phyloP scores from a whole-genome alignment of 1,284 basidiomycete species.

The Leccinum angustisporum region DNA sequence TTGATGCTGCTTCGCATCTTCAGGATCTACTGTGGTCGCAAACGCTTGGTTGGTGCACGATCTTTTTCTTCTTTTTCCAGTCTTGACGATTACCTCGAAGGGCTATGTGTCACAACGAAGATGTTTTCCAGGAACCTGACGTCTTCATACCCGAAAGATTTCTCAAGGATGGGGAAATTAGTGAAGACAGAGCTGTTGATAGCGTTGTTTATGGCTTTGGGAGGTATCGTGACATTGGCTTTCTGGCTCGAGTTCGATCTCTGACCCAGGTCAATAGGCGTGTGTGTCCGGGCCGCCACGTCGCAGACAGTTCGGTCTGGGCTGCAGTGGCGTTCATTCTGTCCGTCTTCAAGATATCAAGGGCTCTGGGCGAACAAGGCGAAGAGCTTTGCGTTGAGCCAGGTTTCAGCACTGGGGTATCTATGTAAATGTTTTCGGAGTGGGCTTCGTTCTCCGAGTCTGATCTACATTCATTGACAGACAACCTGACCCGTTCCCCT shows the following conservation, averaged over 20 bases:
- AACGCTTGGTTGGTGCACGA: constrained; percentile 43
- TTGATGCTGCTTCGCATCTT: not conserved
- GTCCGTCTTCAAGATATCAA: constrained; percentile 21
- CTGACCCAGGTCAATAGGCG: constrained; percentile 9
- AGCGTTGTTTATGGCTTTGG: constrained; percentile 47
- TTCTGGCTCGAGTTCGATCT: not conserved
- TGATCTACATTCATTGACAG: constrained; percentile 9
- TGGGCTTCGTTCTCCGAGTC: not conserved
- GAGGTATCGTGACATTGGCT: constrained; percentile 18
- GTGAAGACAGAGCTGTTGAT: constrained; percentile 36
- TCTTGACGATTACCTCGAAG: constrained; percentile 23
- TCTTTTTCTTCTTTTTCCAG: not conserved
- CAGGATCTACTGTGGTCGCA: constrained; percentile 39
- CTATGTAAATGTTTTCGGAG: not conserved
- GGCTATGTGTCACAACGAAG: constrained; percentile 44
- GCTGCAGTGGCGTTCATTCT: constrained; percentile 24
- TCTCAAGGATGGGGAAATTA: constrained; percentile 18
- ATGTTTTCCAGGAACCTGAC: constrained; percentile 40
- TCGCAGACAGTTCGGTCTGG: constrained; percentile 29
- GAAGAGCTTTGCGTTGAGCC: constrained; percentile 18
- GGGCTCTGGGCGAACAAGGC: constrained; percentile 15
- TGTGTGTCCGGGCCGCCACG: constrained; percentile 29
- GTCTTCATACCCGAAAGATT: constrained; percentile 46
- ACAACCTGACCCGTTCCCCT: constrained; percentile 23
- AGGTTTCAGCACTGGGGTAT: constrained; percentile 17